These are phyloP conservation scores for Pulicaria dysenterica DNA, from an alignment of 129 eudicot genomes.

Conservation along the genomic window DNA sequence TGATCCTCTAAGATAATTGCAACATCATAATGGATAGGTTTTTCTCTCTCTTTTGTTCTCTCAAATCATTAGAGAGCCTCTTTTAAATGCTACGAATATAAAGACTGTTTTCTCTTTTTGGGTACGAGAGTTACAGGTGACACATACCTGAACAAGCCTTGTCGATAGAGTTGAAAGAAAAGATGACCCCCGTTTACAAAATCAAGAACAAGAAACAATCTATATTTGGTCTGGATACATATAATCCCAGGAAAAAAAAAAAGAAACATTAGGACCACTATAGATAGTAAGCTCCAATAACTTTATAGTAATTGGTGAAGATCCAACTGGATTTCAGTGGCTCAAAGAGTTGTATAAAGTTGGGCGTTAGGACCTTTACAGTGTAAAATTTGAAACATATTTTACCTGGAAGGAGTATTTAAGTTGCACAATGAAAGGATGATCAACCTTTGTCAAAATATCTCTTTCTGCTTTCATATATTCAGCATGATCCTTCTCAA, in stretches of 20 bases:
- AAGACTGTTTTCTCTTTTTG: not conserved
- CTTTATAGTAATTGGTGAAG: not conserved
- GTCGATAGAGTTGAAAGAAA: slow-evolving; percentile 77
- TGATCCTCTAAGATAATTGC: slow-evolving; percentile 7
- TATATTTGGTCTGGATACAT: slow-evolving; percentile 64
- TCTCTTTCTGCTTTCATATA: slow-evolving; percentile 92
- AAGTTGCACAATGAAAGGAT: slow-evolving; percentile 81
- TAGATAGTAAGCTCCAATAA: not conserved
- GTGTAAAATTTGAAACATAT: not conserved
- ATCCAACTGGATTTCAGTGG: slow-evolving; percentile 7
- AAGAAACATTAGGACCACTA: not conserved
- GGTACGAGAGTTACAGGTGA: slow-evolving; percentile 4
- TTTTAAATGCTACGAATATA: too few species aligned
- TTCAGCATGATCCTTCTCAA: slow-evolving; percentile 85
- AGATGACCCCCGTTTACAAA: slow-evolving; percentile 90
- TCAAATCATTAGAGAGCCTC: too few species aligned
- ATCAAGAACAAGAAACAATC: slow-evolving; percentile 77
- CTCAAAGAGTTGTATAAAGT: slow-evolving; percentile 8
- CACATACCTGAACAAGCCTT: slow-evolving; percentile 81
- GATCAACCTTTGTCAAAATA: slow-evolving; percentile 79
- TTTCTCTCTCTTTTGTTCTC: too few species aligned
- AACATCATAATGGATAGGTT: not conserved
- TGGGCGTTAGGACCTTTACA: not conserved
- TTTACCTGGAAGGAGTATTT: slow-evolving; percentile 86
- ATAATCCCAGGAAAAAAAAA: slow-evolving; percentile 13